Evolutionary conservation across 108 stramenopile genomes (phyloP).

Genomic region (Cyclotella sp.): DNA sequence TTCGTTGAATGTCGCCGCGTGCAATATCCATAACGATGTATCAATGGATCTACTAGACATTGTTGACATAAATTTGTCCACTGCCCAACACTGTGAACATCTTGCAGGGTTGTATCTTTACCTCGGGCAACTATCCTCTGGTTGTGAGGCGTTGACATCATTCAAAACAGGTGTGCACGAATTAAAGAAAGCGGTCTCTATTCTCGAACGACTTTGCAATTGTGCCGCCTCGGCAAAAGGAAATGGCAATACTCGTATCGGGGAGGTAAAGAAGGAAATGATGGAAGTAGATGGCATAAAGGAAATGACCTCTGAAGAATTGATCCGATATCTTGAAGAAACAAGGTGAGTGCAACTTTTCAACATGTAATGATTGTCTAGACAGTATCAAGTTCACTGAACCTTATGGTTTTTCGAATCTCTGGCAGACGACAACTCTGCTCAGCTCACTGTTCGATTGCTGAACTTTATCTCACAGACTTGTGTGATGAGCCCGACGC

Average conservation of each 20-base stretch:
- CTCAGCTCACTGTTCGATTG: slow-evolving; percentile 78
- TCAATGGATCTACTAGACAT: neutral
- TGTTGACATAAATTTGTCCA: slow-evolving; percentile 7
- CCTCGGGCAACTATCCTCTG: slow-evolving; percentile 77
- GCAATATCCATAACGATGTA: neutral
- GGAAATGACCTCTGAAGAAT: slow-evolving; percentile 14
- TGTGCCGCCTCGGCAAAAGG: neutral
- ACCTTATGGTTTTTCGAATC: neutral
- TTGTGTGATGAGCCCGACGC: slow-evolving; percentile 88
- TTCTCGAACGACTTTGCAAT: slow-evolving; percentile 22
- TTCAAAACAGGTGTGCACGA: slow-evolving; percentile 65
- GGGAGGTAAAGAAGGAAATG: slow-evolving; percentile 15
- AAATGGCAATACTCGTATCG: neutral
- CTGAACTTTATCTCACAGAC: slow-evolving; percentile 90
- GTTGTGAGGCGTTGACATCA: slow-evolving; percentile 70
- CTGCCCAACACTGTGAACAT: slow-evolving; percentile 48
- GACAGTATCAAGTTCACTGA: neutral
- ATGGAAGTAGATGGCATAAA: slow-evolving; percentile 36
- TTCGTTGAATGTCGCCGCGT: neutral
- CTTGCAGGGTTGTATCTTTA: slow-evolving; percentile 73
- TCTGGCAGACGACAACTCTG: slow-evolving; percentile 67
- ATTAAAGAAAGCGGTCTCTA: slow-evolving; percentile 51
- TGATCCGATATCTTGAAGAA: slow-evolving; percentile 38
- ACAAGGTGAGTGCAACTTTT: slow-evolving; percentile 26
- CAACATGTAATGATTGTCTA: neutral